Evolutionary conservation across 768 basidiomycete species (phyloP).

Genomic region (Hebeloma cylindrosporum): DNA sequence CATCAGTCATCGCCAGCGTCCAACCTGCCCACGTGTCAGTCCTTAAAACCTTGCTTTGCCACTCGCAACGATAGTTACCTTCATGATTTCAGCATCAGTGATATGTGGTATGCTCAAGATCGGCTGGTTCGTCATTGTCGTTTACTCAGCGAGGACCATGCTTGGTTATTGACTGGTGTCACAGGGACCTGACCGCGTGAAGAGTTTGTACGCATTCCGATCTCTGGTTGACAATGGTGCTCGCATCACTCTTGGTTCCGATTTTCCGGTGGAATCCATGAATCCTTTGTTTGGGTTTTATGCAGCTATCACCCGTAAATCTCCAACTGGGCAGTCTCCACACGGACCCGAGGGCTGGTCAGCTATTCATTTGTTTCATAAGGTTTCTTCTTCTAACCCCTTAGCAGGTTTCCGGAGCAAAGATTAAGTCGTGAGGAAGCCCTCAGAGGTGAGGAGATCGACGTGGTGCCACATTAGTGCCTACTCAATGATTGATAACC

Average conservation of each 20-base stretch:
- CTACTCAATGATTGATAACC: not conserved
- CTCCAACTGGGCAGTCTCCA: constrained; percentile 70
- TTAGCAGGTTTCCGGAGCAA: constrained; percentile 77
- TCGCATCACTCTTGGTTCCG: constrained; percentile 78
- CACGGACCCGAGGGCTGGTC: constrained; percentile 85
- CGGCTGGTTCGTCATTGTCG: constrained; percentile 55
- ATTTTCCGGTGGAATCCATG: constrained; percentile 86
- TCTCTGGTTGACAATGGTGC: constrained; percentile 64
- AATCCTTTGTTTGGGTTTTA: constrained; percentile 86
- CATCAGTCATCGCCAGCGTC: constrained; percentile 80
- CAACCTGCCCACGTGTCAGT: constrained; percentile 89
- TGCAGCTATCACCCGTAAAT: constrained; percentile 80
- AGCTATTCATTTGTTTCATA: constrained; percentile 21
- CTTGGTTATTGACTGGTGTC: constrained; percentile 8
- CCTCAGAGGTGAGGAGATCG: constrained; percentile 70
- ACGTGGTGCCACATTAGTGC: too few species aligned
- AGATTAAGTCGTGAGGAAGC: constrained; percentile 75
- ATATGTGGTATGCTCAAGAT: constrained; percentile 89
- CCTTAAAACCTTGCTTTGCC: not conserved
- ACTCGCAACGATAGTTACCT: not conserved
- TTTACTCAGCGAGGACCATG: not conserved
- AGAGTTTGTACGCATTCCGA: constrained; percentile 85
- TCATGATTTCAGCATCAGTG: constrained; percentile 56
- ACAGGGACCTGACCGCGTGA: constrained; percentile 81
- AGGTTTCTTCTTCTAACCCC: not conserved